Conservation (phyloP, 768 basidiomycete species). For the Termitomyces sp. region DNA sequence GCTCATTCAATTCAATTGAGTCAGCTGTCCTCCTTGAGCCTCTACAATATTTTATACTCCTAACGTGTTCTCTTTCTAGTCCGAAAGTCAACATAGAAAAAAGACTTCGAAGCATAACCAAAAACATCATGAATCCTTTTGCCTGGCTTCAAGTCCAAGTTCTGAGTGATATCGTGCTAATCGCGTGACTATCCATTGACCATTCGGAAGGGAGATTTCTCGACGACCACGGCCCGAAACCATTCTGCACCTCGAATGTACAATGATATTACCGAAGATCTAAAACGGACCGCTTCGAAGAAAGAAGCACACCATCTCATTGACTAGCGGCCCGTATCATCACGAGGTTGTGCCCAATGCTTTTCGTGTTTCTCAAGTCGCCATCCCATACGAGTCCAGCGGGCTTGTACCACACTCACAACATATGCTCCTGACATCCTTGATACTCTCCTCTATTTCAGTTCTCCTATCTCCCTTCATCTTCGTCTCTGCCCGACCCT, state of each 20-base stretch:
- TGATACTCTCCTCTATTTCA: not conserved
- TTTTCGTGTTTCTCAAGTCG: too few species aligned
- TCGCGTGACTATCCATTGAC: not conserved
- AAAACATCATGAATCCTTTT: not conserved
- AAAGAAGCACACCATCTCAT: slow-evolving; percentile 4
- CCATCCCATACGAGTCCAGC: too few species aligned
- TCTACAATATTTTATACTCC: too few species aligned
- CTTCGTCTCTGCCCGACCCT: slow-evolving; percentile 21
- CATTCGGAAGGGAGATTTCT: not conserved
- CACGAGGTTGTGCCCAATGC: not conserved
- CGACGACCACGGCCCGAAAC: not conserved
- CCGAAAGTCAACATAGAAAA: not conserved
- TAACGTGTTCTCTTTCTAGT: too few species aligned
- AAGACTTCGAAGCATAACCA: not conserved
- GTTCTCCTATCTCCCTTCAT: not conserved
- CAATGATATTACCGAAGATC: not conserved
- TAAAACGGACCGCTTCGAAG: not conserved
- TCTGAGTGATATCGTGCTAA: not conserved
- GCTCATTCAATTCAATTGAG: too few species aligned
- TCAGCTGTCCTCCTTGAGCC: too few species aligned
- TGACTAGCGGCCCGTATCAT: slow-evolving; percentile 8
- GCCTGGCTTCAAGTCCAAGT: not conserved
- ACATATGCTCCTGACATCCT: not conserved
- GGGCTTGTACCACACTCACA: not conserved
- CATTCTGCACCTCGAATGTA: not conserved